Evolutionary conservation across 2,329 filamentous ascomycete species (phyloP).

Genomic region (Diplodia scrobiculata): DNA sequence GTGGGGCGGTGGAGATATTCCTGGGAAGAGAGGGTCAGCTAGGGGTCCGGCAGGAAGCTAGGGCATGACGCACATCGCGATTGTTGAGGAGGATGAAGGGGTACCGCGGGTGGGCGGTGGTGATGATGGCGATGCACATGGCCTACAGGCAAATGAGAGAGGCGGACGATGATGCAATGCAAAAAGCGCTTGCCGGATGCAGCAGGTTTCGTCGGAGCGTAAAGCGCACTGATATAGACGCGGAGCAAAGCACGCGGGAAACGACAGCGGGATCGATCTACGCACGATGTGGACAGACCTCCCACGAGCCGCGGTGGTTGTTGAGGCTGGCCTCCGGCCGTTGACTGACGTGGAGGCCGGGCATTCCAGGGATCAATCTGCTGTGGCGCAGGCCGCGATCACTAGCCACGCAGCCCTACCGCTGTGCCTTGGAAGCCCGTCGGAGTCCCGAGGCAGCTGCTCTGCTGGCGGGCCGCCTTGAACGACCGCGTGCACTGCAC

Average conservation of each 20-base stretch:
- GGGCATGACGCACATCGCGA: slow-evolving; percentile 46
- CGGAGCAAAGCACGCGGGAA: slow-evolving; percentile 2
- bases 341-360: slow-evolving; percentile 25
- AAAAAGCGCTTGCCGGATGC: slow-evolving; percentile 19
- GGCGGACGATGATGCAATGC: slow-evolving; percentile 17
- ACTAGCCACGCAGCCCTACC: slow-evolving; percentile 14
- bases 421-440: neutral
- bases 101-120: slow-evolving; percentile 53
- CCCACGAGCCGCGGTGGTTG: slow-evolving; percentile 1
- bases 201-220: neutral
- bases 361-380: slow-evolving; percentile 1
- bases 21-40: slow-evolving; percentile 39
- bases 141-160: slow-evolving; percentile 6
- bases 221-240: neutral
- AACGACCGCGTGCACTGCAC: neutral
- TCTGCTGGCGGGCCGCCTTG: too few species aligned
- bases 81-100: slow-evolving; percentile 56
- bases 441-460: neutral
- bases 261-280: slow-evolving; percentile 12
- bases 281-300: slow-evolving; percentile 21
- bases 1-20: slow-evolving; percentile 66
- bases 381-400: neutral
- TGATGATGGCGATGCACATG: slow-evolving; percentile 56
- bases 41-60: neutral
- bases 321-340: neutral